These are phyloP conservation scores for Fusarium heterosporum DNA, from an alignment of 2,329 filamentous ascomycete genomes.

Conservation along the genomic window DNA sequence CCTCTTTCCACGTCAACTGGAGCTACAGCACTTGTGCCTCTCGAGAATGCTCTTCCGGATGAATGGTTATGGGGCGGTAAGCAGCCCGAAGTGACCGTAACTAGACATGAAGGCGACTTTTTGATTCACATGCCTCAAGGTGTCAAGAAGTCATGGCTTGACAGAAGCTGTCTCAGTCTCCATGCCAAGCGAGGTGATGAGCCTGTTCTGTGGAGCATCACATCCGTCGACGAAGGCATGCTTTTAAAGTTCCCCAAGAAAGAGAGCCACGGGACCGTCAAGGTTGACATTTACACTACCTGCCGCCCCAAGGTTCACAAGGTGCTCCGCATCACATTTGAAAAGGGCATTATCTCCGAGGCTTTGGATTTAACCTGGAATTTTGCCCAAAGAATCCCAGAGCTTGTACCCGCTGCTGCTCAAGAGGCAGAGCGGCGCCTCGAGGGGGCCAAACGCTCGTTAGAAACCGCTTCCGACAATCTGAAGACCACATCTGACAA, in stretches of 20 bases:
- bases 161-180: constrained; percentile 67
- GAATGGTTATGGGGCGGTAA: constrained; percentile 53
- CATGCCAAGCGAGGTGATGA: constrained; percentile 63
- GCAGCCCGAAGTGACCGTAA: constrained; percentile 49
- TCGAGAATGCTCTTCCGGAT: constrained; percentile 47
- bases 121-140: constrained; percentile 64
- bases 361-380: constrained; percentile 59
- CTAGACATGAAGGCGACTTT: constrained; percentile 60
- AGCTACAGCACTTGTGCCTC: constrained; percentile 47
- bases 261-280: constrained; percentile 69
- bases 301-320: constrained; percentile 71
- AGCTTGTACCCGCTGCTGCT: constrained; percentile 55
- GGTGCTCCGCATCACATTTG: constrained; percentile 70
- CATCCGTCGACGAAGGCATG: constrained; percentile 62
- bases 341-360: constrained; percentile 59
- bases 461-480: constrained; percentile 49
- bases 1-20: constrained; percentile 33
- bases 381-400: constrained; percentile 57
- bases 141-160: constrained; percentile 66
- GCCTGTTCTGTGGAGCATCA: constrained; percentile 62
- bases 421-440: constrained; percentile 54
- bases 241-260: constrained; percentile 63
- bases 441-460: constrained; percentile 51
- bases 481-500: constrained; percentile 48
- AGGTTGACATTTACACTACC: constrained; percentile 68